Evolutionary conservation across 305 asterid species (phyloP), one percentile per base, ranked within the genome.

Genomic region (Fraxinus sp.): DNA sequence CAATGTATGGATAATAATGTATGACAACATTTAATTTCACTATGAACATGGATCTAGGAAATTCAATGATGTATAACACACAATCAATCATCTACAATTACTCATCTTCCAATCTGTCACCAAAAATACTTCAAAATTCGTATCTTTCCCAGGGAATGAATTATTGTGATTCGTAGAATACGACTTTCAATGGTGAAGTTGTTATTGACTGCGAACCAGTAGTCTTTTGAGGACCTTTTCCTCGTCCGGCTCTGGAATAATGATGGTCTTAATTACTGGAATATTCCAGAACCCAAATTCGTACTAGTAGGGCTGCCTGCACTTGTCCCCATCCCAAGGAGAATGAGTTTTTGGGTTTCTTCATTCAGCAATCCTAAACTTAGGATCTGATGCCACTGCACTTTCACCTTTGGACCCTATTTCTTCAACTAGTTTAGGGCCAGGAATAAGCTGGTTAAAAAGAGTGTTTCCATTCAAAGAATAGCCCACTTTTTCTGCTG

Each of bases 351-450:
- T 81, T 89, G 92, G 89, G 80, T 85, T 73, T 93, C 97, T 81
- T 93, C 88, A 86, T 88, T 94, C 97, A 73, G 96, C 97, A 87
- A 90, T 97, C 90, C 95, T 92, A 90, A 96, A 93, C 89, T 90
- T 91, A 85, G 98, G 99, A 85, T 96, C 98, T 68, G 95, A 88
- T 85, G 97, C 89, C 81, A 96, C 90, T 49, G 93, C 95, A 85
- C 89, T 91, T 49, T 39, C 85, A 20, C 59, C 83, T 46, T 81
- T 86, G 16, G 80, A 75, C 37, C 90, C 89, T 82, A 74, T 81
- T 36, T 85, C 89, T 24, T 86, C 86, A 22, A 33, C 88, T 59
- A 83, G 37, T 57, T 85, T 88, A 43, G 88, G 85, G 55, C 78
- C 43, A 11, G 89, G 84, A 20, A 87, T 83, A 81, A 86, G 84